phyloP scores from a whole-genome alignment of 2,329 filamentous ascomycete genomes.

The Zasmidium angulare region DNA sequence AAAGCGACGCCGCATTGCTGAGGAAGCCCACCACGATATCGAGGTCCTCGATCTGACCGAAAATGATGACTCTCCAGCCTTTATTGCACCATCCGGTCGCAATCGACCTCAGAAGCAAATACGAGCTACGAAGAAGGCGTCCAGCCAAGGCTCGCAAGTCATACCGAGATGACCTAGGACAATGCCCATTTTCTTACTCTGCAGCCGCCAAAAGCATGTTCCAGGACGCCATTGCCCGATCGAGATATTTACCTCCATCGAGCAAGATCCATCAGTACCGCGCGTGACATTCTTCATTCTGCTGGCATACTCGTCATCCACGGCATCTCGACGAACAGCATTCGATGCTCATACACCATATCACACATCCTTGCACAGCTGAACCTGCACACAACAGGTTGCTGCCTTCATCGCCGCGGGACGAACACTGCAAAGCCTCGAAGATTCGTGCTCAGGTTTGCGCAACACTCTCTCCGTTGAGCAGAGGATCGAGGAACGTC shows the following conservation, averaged over 20 bases:
- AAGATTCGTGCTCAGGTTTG: background rate
- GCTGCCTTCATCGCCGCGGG: too few species aligned
- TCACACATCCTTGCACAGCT: too few species aligned
- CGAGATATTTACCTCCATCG: too few species aligned
- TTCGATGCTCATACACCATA: too few species aligned
- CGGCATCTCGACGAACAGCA: too few species aligned
- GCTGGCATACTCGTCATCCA: too few species aligned
- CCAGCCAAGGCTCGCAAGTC: background rate
- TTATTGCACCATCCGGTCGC: background rate
- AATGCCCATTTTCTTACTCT: background rate
- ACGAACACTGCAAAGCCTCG: background rate
- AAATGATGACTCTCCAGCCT: constrained; percentile 1
- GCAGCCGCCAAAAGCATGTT: background rate
- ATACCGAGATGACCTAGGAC: background rate
- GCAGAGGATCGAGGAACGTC: background rate
- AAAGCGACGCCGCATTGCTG: constrained; percentile 27
- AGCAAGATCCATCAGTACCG: too few species aligned
- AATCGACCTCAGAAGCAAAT: constrained; percentile 2
- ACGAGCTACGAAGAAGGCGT: background rate
- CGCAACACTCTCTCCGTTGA: background rate
- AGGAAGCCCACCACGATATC: constrained; percentile 14
- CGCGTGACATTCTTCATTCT: too few species aligned
- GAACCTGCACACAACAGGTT: too few species aligned
- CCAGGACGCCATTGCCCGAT: too few species aligned
- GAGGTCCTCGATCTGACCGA: constrained; percentile 21